phyloP scores from a whole-genome alignment of 2,329 filamentous ascomycete species.

The Bipolaris sorokiniana region DNA sequence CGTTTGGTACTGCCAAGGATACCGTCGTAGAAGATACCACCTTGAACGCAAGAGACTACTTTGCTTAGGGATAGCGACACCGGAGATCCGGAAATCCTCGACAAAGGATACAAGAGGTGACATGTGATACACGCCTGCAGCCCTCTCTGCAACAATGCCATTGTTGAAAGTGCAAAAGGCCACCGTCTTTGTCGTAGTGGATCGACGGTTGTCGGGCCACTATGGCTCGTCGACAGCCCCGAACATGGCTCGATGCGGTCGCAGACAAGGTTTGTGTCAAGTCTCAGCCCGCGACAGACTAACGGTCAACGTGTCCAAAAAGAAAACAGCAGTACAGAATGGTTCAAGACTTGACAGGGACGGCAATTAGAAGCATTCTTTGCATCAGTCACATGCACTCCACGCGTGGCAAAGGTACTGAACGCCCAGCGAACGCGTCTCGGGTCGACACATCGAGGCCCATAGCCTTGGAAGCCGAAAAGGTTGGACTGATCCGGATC shows the following conservation, averaged over 20 bases:
- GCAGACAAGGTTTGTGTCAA: not conserved
- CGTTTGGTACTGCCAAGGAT: not conserved
- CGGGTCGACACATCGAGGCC: not conserved
- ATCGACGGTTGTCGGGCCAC: not conserved
- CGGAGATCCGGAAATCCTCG: not conserved
- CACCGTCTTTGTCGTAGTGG: not conserved
- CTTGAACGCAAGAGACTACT: not conserved
- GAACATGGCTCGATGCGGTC: not conserved
- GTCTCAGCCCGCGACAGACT: not conserved
- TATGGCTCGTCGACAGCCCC: not conserved
- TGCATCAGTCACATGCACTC: not conserved
- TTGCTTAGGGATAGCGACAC: not conserved
- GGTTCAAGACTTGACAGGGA: not conserved
- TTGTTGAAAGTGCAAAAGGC: not conserved
- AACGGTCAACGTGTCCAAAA: not conserved
- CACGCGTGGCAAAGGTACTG: not conserved
- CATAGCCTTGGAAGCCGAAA: not conserved
- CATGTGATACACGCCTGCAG: not conserved
- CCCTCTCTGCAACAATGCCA: not conserved
- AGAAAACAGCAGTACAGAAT: not conserved
- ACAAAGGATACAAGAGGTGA: not conserved
- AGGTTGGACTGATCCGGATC: constrained; percentile 9
- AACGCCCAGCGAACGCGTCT: not conserved
- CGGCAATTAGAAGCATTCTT: not conserved
- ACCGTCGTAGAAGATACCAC: not conserved